Conservation (phyloP, 1,284 basidiomycete species). For the Papiliotrema terrestris region DNA sequence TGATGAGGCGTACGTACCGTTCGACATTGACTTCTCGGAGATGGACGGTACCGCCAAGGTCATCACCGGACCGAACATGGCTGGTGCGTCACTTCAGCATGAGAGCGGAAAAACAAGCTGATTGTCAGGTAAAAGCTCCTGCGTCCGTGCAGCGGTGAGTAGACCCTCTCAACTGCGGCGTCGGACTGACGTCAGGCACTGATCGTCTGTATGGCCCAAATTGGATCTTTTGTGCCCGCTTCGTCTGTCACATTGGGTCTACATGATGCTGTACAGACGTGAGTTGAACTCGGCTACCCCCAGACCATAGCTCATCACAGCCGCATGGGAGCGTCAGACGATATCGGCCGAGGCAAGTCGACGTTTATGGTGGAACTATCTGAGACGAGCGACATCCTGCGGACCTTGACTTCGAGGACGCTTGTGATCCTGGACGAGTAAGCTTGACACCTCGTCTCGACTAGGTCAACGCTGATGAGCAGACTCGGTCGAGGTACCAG, state of each 20-base stretch:
- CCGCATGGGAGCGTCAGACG: slow-evolving; percentile 66
- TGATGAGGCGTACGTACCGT: slow-evolving; percentile 74
- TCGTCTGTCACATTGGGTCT: slow-evolving; percentile 65
- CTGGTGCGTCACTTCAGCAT: slow-evolving; percentile 47
- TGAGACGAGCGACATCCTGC: slow-evolving; percentile 87
- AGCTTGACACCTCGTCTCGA: slow-evolving; percentile 9
- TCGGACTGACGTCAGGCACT: slow-evolving; percentile 21
- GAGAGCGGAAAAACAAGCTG: neutral
- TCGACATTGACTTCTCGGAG: slow-evolving; percentile 43
- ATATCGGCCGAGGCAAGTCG: slow-evolving; percentile 74
- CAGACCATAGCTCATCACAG: slow-evolving; percentile 12
- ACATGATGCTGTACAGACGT: slow-evolving; percentile 83
- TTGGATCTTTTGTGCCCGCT: slow-evolving; percentile 63
- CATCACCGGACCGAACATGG: slow-evolving; percentile 59
- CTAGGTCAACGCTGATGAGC: slow-evolving; percentile 2
- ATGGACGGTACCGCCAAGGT: slow-evolving; percentile 62
- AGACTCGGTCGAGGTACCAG: slow-evolving; percentile 45
- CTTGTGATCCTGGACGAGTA: slow-evolving; percentile 76
- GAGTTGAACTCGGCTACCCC: slow-evolving; percentile 56
- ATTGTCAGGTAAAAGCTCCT: slow-evolving; percentile 41
- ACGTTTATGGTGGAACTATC: slow-evolving; percentile 96
- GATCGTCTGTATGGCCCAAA: slow-evolving; percentile 53
- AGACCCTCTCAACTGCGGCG: neutral
- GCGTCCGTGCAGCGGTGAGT: slow-evolving; percentile 40
- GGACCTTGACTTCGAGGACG: slow-evolving; percentile 64